Percentiles rank a stretch among this genome's conserved stretches.
Evolutionary conservation across 441 rosid genomes (phyloP).

Genomic region (Eruca vesicaria): DNA sequence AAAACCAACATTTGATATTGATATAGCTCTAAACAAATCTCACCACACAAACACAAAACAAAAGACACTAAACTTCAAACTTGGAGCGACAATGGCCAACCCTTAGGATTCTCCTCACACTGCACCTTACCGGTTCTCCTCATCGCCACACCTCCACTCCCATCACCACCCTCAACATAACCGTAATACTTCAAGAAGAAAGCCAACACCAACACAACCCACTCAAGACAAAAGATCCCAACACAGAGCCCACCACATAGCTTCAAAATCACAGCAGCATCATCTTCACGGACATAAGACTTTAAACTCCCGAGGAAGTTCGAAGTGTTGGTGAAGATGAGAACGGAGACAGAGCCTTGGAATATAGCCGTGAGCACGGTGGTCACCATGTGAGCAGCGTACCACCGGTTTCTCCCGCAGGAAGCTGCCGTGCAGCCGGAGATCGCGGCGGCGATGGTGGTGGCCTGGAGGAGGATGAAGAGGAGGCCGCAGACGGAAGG

Average conservation of each 20-base stretch:
- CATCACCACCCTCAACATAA: conserved; percentile 47
- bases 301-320: conserved; percentile 55
- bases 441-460: conserved; percentile 64
- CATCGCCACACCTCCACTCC: conserved; percentile 22
- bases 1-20: conserved; percentile 27
- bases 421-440: conserved; percentile 66
- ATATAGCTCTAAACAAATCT: background rate
- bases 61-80: conserved; percentile 34
- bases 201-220: conserved; percentile 79
- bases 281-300: conserved; percentile 77
- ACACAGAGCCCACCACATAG: conserved; percentile 69
- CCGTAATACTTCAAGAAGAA: conserved; percentile 72
- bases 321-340: conserved; percentile 60
- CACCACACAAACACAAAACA: background rate
- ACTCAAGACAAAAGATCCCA: conserved; percentile 75
- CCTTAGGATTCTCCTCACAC: conserved; percentile 59
- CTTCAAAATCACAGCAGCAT: conserved; percentile 64
- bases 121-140: conserved; percentile 40
- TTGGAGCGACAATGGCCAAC: conserved; percentile 83
- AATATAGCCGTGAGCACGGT: conserved; percentile 73
- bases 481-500: conserved; percentile 77
- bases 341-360: conserved; percentile 75
- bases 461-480: conserved; percentile 72
- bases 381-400: conserved; percentile 76
- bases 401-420: conserved; percentile 50